Conservation (phyloP, 345 rosid species). For the Eucalyptus regnans region DNA sequence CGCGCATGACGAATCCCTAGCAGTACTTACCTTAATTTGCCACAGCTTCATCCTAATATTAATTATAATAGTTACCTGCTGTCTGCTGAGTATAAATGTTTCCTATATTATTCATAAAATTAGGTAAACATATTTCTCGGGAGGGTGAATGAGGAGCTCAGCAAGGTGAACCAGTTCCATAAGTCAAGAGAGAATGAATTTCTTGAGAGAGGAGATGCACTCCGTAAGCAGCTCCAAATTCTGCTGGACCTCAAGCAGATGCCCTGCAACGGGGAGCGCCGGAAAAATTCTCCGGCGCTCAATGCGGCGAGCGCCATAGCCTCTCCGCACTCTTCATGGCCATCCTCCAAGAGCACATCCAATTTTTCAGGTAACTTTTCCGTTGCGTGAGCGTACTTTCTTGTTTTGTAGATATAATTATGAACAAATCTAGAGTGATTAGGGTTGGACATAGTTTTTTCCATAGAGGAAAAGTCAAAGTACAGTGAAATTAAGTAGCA, state of each 20-base stretch:
- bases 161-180: slow-evolving; percentile 80
- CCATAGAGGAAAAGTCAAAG: no score
- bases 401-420: no score
- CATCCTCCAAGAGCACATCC: slow-evolving; percentile 39
- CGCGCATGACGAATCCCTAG: not conserved
- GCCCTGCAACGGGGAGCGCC: slow-evolving; percentile 29
- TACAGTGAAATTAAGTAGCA: no score
- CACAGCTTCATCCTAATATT: not conserved
- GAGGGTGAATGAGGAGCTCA: slow-evolving; percentile 63
- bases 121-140: slow-evolving; percentile 65
- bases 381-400: not conserved
- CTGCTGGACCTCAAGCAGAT: slow-evolving; percentile 61
- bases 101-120: not conserved
- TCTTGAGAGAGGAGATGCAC: slow-evolving; percentile 65
- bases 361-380: slow-evolving; percentile 41
- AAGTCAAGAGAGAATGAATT: slow-evolving; percentile 63
- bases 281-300: slow-evolving; percentile 2
- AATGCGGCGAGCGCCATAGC: not conserved
- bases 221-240: slow-evolving; percentile 64
- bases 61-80: no score
- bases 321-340: slow-evolving; percentile 18
- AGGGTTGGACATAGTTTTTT: no score
- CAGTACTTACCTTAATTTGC: not conserved
- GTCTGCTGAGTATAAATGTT: not conserved
- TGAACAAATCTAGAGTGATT: no score